These are phyloP conservation scores for Candida tunisiensis DNA, from an alignment of 1,139 yeast genomes.

Conservation along the genomic window DNA sequence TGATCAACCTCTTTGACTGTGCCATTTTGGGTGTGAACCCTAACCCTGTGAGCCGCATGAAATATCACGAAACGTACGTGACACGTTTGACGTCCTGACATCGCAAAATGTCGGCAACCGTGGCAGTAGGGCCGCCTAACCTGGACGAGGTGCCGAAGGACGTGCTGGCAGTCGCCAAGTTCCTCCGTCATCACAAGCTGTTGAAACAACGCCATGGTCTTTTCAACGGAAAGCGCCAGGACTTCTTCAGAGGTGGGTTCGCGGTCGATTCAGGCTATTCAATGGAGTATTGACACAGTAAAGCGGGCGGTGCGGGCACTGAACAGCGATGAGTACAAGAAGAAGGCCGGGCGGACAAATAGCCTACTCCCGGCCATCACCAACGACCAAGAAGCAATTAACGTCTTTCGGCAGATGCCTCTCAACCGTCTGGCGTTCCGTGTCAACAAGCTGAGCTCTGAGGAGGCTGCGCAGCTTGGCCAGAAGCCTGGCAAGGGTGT, in stretches of 20 bases:
- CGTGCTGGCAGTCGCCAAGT: constrained; percentile 52
- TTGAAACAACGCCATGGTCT: constrained; percentile 74
- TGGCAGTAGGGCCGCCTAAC: constrained; percentile 19
- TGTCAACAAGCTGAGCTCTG: constrained; percentile 36
- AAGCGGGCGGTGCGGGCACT: constrained; percentile 75
- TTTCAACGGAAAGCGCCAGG: constrained; percentile 49
- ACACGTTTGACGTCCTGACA: no score
- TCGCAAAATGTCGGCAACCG: constrained; percentile 2
- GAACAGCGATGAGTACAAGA: constrained; percentile 51
- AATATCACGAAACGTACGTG: no score
- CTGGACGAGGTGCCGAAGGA: constrained; percentile 19
- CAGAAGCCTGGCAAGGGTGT: constrained; percentile 54
- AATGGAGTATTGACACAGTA: no score
- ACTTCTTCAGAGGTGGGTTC: constrained; percentile 81
- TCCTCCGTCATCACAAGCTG: constrained; percentile 41
- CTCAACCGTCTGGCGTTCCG: constrained; percentile 65
- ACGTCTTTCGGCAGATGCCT: constrained; percentile 49
- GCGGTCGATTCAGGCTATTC: no score
- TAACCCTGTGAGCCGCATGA: no score
- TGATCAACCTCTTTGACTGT: neutral
- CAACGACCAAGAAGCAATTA: constrained; percentile 39
- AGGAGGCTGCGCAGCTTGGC: constrained; percentile 47
- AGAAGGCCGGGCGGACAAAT: constrained; percentile 30
- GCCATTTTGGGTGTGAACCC: no score
- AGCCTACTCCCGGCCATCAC: constrained; percentile 45